Percentiles rank a stretch among this genome's conserved stretches.
phyloP scores from a whole-genome alignment of 192 early-diverging fungal genomes.

The Allomyces macrogynus region DNA sequence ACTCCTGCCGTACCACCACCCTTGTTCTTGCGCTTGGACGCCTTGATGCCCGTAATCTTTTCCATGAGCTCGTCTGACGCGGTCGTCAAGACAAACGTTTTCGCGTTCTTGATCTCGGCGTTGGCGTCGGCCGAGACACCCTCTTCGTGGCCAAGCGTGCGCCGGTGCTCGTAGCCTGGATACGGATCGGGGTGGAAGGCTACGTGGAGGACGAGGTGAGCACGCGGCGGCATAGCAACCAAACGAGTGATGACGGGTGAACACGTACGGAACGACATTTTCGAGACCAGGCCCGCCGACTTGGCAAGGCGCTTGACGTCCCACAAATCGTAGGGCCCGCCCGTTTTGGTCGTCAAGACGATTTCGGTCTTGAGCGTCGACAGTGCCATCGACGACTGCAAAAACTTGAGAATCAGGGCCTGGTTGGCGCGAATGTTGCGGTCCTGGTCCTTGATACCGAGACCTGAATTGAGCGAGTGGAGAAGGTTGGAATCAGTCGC shows the following conservation, averaged over 20 bases:
- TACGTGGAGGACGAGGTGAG: slow-evolving; percentile 8
- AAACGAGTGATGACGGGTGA: background rate
- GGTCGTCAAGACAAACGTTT: slow-evolving; percentile 48
- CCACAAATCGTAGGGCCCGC: slow-evolving; percentile 74
- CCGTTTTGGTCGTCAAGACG: slow-evolving; percentile 66
- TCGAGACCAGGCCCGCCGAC: slow-evolving; percentile 28
- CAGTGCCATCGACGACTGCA: slow-evolving; percentile 18
- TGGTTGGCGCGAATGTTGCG: slow-evolving; percentile 71
- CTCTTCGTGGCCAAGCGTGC: slow-evolving; percentile 85
- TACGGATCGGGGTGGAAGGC: slow-evolving; percentile 48
- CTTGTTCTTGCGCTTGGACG: no score
- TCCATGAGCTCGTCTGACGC: background rate
- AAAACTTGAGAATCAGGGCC: slow-evolving; percentile 37
- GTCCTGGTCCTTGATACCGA: slow-evolving; percentile 81
- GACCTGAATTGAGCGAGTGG: slow-evolving; percentile 15
- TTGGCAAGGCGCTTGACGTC: slow-evolving; percentile 58
- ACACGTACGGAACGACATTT: slow-evolving; percentile 11
- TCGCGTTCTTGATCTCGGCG: slow-evolving; percentile 55
- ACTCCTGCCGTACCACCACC: no score
- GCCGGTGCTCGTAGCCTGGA: slow-evolving; percentile 76
- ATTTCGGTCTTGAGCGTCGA: slow-evolving; percentile 29
- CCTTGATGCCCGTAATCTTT: background rate
- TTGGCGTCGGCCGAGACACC: slow-evolving; percentile 53
- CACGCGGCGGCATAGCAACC: no score
- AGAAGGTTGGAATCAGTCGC: background rate